phyloP scores from a whole-genome alignment of 1,284 basidiomycete species.

The Leccinum griseonigrum region DNA sequence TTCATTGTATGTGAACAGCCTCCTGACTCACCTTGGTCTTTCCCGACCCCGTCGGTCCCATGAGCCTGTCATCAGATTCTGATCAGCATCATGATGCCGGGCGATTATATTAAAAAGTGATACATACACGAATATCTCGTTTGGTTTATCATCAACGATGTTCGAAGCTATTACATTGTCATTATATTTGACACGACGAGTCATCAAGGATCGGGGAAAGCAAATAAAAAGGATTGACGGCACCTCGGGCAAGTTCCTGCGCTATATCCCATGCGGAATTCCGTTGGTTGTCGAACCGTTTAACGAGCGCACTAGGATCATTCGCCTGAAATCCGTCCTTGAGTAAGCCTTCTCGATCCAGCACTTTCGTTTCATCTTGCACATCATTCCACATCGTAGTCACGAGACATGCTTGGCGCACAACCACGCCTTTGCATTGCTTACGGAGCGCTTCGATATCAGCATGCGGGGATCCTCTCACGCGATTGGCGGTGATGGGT shows the following conservation, averaged over 20 bases:
- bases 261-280: constrained; percentile 2
- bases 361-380: not conserved
- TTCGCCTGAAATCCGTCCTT: constrained; percentile 1
- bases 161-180: not conserved
- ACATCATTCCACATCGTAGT: constrained; percentile 16
- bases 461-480: not conserved
- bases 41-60: constrained; percentile 14
- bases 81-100: not conserved
- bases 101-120: not conserved
- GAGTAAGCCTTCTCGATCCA: not conserved
- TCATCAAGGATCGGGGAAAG: not conserved
- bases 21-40: constrained; percentile 12
- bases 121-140: constrained; percentile 2
- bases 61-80: not conserved
- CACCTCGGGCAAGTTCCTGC: not conserved
- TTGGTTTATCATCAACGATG: not conserved
- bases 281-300: constrained; percentile 4
- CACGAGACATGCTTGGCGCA: constrained; percentile 6
- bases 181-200: not conserved
- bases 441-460: constrained; percentile 2
- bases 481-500: constrained; percentile 9
- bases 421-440: not conserved
- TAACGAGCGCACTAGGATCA: not conserved
- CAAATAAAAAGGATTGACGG: not conserved
- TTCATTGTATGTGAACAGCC: not conserved